Evolutionary conservation across 2,329 filamentous ascomycete genomes (phyloP).

Genomic region (Xylaria digitata): DNA sequence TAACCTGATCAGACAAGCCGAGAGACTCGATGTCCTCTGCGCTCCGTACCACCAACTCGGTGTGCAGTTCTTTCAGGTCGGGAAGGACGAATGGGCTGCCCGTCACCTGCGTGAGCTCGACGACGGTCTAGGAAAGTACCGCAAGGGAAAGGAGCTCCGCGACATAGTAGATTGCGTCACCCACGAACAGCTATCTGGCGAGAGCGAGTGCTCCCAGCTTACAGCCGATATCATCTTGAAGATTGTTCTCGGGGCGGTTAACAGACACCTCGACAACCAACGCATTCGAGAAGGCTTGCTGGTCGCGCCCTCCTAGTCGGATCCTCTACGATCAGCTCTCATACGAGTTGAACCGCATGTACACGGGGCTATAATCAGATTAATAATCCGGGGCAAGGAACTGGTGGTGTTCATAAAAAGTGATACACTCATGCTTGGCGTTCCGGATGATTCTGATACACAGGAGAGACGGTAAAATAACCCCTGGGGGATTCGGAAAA

Average conservation of each 20-base stretch:
- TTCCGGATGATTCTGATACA: conserved; percentile 1
- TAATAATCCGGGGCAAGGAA: not conserved
- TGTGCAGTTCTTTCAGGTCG: conserved; percentile 96
- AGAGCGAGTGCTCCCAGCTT: conserved; percentile 11
- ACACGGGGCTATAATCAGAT: not conserved
- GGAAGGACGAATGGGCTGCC: conserved; percentile 73
- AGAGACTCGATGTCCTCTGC: conserved; percentile 74
- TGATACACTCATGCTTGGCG: conserved; percentile 13
- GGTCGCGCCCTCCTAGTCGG: conserved; percentile 1
- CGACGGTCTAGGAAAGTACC: conserved; percentile 57
- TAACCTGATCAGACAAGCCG: conserved; percentile 73
- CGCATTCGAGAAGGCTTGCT: conserved; percentile 29
- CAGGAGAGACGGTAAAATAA: not conserved
- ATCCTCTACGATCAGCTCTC: too few relatives aligned
- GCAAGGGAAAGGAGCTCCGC: conserved; percentile 62
- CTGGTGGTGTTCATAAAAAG: not conserved
- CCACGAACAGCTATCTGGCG: conserved; percentile 40
- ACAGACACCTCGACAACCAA: conserved; percentile 70
- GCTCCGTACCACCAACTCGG: conserved; percentile 86
- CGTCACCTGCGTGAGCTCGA: conserved; percentile 78
- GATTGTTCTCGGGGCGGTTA: conserved; percentile 81
- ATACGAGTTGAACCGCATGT: not conserved
- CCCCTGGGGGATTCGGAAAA: not conserved
- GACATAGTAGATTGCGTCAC: conserved; percentile 90
- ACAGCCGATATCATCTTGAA: conserved; percentile 66